Percentiles rank a stretch among this genome's conserved stretches.
Evolutionary conservation across 1,139 yeast species (phyloP).

Genomic region (Saccharomyces hybrid): DNA sequence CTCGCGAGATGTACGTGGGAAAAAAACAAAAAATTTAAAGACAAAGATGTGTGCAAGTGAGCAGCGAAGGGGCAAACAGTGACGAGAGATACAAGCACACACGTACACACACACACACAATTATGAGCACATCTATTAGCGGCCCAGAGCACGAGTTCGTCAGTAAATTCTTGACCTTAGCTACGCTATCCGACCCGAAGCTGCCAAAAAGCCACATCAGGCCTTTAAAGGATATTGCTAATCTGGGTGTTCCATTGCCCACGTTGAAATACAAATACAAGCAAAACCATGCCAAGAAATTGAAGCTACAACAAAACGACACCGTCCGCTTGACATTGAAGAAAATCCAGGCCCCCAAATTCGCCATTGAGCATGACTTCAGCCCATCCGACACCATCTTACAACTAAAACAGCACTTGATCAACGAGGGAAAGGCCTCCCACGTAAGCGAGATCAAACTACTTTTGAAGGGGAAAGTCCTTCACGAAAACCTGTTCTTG

Average conservation of each 20-base stretch:
- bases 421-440: conserved; percentile 24
- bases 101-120: neutral
- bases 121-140: conserved; percentile 4
- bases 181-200: conserved; percentile 25
- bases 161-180: conserved; percentile 28
- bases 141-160: conserved; percentile 27
- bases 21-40: too few relatives aligned
- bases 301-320: conserved; percentile 1
- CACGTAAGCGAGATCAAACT: conserved; percentile 34
- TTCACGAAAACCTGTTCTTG: conserved; percentile 36
- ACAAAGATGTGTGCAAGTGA: too few relatives aligned
- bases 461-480: conserved; percentile 42
- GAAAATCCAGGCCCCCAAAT: conserved; percentile 42
- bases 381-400: conserved; percentile 32
- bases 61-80: too few relatives aligned
- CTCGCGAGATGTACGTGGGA: too few relatives aligned
- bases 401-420: conserved; percentile 35
- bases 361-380: conserved; percentile 27
- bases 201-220: conserved; percentile 22
- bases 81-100: too few relatives aligned
- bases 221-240: conserved; percentile 27
- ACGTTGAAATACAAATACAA: conserved; percentile 31
- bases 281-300: conserved; percentile 11
- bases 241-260: conserved; percentile 32
- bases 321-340: conserved; percentile 32